Evolutionary conservation across 768 basidiomycete genomes (phyloP).

Genomic region (Leucosporidium yakuticum): DNA sequence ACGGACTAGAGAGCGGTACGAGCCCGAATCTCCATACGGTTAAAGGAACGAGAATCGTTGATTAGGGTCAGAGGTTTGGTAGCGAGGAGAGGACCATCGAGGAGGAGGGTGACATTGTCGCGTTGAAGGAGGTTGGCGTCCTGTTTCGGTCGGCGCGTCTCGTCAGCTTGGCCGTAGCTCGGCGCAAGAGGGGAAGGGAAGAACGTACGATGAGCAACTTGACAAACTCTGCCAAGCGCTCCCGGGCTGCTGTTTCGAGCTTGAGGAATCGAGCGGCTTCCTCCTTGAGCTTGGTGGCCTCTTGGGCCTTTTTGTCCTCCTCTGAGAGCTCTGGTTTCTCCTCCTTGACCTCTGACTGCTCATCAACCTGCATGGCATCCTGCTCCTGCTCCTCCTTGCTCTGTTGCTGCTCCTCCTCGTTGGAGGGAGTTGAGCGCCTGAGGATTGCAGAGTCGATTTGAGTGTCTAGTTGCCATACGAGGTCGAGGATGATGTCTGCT

Average conservation of each 20-base stretch:
- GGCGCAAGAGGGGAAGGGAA: background rate
- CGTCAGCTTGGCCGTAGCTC: background rate
- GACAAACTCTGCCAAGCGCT: constrained; percentile 56
- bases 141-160: constrained; percentile 44
- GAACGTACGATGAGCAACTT: constrained; percentile 49
- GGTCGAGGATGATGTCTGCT: constrained; percentile 67
- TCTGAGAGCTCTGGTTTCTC: background rate
- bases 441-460: constrained; percentile 52
- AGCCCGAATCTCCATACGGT: constrained; percentile 21
- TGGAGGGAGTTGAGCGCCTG: background rate
- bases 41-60: background rate
- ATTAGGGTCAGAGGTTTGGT: constrained; percentile 53
- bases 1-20: constrained; percentile 33
- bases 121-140: constrained; percentile 55
- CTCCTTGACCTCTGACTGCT: background rate
- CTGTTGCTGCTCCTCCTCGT: background rate
- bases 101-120: constrained; percentile 62
- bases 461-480: constrained; percentile 73
- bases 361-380: background rate
- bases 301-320: too few relatives aligned
- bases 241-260: constrained; percentile 59
- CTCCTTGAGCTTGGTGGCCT: too few relatives aligned
- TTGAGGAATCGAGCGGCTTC: too few relatives aligned
- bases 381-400: background rate
- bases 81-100: constrained; percentile 62